These are phyloP conservation scores for Clavispora fructus DNA, from an alignment of 805 yeast genomes.

Conservation along the genomic window DNA sequence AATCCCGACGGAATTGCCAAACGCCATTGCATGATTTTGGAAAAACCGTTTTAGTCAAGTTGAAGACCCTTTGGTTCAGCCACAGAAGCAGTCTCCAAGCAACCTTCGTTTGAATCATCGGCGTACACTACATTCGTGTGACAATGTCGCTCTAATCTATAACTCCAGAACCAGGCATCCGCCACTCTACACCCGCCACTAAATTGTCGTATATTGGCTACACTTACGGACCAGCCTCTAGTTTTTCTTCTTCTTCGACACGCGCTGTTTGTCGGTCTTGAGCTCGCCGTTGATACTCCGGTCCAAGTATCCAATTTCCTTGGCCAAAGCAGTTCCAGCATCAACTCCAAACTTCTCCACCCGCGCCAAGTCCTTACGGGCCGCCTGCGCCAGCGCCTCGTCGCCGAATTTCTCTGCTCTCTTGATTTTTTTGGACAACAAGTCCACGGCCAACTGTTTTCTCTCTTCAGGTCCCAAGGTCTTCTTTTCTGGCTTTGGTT, in stretches of 20 bases:
- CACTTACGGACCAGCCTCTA: neutral
- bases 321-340: conserved; percentile 58
- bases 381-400: conserved; percentile 48
- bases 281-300: conserved; percentile 23
- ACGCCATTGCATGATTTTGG: too few relatives aligned
- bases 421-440: conserved; percentile 58
- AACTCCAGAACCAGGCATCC: too few relatives aligned
- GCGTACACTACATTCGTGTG: too few relatives aligned
- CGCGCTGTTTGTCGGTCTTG: conserved; percentile 6
- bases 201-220: neutral
- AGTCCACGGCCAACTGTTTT: conserved; percentile 61
- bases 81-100: too few relatives aligned
- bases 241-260: conserved; percentile 10
- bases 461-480: conserved; percentile 61
- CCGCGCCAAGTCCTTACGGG: conserved; percentile 60
- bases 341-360: conserved; percentile 83
- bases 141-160: too few relatives aligned
- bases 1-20: too few relatives aligned
- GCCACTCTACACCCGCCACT: neutral
- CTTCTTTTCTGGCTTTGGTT: conserved; percentile 31
- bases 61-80: too few relatives aligned
- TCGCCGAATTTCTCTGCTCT: conserved; percentile 78
- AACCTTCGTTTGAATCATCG: too few relatives aligned
- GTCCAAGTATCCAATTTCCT: conserved; percentile 56
- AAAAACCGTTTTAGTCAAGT: too few relatives aligned